phyloP scores from a whole-genome alignment of 2,329 filamentous ascomycete genomes.

The Aspergillus quadrilineatus region DNA sequence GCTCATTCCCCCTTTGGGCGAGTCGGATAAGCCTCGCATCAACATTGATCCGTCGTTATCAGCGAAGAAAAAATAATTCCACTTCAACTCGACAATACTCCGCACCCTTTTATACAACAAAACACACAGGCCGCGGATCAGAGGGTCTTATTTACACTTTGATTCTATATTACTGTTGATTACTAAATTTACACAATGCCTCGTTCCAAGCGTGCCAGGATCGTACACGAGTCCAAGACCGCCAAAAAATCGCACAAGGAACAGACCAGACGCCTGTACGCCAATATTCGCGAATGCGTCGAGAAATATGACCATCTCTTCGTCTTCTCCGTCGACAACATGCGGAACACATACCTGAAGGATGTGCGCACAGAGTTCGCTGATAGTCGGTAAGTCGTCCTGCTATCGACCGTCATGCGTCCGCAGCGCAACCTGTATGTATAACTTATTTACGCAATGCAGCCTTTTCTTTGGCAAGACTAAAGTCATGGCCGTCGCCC shows the following conservation, averaged over 20 bases:
- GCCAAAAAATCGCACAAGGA: slow-evolving; percentile 91
- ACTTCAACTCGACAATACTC: slow-evolving; percentile 25
- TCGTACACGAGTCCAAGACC: slow-evolving; percentile 88
- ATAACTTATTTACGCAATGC: slow-evolving; percentile 11
- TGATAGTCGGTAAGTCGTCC: slow-evolving; percentile 69
- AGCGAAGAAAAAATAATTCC: slow-evolving; percentile 38
- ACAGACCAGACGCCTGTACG: slow-evolving; percentile 79
- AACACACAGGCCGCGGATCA: slow-evolving; percentile 3
- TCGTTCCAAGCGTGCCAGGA: slow-evolving; percentile 88
- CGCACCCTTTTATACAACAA: slow-evolving; percentile 18
- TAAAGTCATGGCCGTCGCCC: slow-evolving; percentile 95
- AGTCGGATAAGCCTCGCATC: slow-evolving; percentile 39
- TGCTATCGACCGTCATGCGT: neutral
- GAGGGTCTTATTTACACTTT: neutral
- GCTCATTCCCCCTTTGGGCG: slow-evolving; percentile 31
- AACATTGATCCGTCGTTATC: slow-evolving; percentile 41
- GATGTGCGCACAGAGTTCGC: slow-evolving; percentile 79
- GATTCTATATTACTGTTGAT: neutral
- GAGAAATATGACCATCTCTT: slow-evolving; percentile 88
- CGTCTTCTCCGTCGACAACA: slow-evolving; percentile 92
- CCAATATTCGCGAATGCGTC: slow-evolving; percentile 80
- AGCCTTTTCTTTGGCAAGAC: slow-evolving; percentile 99
- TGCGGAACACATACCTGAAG: slow-evolving; percentile 96
- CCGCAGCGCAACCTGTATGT: neutral
- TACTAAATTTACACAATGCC: slow-evolving; percentile 65